Percentiles rank a stretch among this genome's conserved stretches.
Conservation (phyloP, 495 filamentous ascomycete genomes). For the Paragyromitra xinjiangensis region DNA sequence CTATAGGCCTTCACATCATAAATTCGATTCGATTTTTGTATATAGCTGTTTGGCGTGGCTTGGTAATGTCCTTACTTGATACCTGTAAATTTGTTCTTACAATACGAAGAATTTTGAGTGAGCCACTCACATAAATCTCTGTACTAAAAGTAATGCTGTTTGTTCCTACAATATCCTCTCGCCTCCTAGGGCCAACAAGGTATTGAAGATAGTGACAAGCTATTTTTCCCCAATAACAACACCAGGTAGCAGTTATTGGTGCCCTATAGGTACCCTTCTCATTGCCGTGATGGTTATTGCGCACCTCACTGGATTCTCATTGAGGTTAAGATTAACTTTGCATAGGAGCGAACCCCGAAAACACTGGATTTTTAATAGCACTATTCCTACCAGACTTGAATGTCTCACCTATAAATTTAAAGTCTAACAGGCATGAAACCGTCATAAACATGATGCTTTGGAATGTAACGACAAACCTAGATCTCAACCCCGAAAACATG, state of each 20-base stretch:
- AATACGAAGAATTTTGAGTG: not conserved
- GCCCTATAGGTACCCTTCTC: too few species aligned
- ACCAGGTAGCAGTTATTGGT: too few species aligned
- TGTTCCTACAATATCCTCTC: too few species aligned
- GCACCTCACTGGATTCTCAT: too few species aligned
- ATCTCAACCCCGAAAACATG: not conserved
- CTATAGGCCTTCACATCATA: not conserved
- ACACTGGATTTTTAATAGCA: not conserved
- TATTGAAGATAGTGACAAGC: too few species aligned
- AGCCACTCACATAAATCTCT: not conserved
- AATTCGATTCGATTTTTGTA: not conserved
- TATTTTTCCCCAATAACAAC: too few species aligned
- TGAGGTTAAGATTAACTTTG: too few species aligned
- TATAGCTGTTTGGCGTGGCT: not conserved
- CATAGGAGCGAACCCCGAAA: too few species aligned
- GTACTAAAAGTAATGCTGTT: too few species aligned
- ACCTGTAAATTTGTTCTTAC: not conserved
- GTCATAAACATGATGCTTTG: not conserved
- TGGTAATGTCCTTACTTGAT: not conserved
- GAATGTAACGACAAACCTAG: not conserved
- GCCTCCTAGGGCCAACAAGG: too few species aligned
- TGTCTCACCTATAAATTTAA: not conserved
- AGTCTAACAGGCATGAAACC: not conserved
- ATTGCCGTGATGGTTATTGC: too few species aligned
- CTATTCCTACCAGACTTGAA: not conserved